These are phyloP conservation scores for Dimargaris xerosporica DNA, from an alignment of 192 early-diverging fungal species.

Conservation along the genomic window DNA sequence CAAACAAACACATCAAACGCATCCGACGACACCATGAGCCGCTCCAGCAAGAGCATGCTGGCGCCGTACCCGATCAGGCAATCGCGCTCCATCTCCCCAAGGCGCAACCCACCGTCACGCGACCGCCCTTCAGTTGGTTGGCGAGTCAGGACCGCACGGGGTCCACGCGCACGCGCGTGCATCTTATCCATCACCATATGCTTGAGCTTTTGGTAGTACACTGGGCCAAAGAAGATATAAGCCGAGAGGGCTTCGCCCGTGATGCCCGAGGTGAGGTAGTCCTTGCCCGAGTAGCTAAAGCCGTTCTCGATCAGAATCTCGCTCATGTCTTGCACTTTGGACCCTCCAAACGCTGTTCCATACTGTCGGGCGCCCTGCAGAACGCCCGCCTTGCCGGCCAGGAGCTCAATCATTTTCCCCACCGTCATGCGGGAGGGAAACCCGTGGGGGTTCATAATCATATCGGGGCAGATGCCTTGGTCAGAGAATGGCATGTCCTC, in stretches of 20 bases:
- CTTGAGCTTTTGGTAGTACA: conserved; percentile 96
- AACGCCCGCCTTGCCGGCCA: conserved; percentile 91
- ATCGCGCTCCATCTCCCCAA: conserved; percentile 98
- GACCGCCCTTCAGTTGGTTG: conserved; percentile 97
- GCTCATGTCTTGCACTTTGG: conserved; percentile 94
- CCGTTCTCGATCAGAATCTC: conserved; percentile 79
- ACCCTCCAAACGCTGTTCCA: conserved; percentile 90
- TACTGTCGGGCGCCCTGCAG: conserved; percentile 84
- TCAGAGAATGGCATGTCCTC: conserved; percentile 97
- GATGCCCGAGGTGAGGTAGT: conserved; percentile 82
- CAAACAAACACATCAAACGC: conserved; percentile 88
- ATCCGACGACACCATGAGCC: conserved; percentile 85
- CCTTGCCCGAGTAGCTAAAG: conserved; percentile 93
- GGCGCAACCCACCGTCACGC: conserved; percentile 87
- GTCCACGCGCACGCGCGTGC: conserved; percentile 85
- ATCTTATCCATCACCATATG: conserved; percentile 99
- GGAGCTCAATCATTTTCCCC: conserved; percentile 96
- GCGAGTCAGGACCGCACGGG: conserved; percentile 77
- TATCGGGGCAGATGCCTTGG: conserved; percentile 77
- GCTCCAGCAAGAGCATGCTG: conserved; percentile 79
- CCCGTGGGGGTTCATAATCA: conserved; percentile 99
- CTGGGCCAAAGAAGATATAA: conserved; percentile 93
- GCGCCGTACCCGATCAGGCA: conserved; percentile 96
- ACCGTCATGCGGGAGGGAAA: conserved; percentile 99
- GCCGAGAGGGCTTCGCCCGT: conserved; percentile 84